Conservation (phyloP, 2,329 filamentous ascomycete genomes). For the Annulohypoxylon truncatum region DNA sequence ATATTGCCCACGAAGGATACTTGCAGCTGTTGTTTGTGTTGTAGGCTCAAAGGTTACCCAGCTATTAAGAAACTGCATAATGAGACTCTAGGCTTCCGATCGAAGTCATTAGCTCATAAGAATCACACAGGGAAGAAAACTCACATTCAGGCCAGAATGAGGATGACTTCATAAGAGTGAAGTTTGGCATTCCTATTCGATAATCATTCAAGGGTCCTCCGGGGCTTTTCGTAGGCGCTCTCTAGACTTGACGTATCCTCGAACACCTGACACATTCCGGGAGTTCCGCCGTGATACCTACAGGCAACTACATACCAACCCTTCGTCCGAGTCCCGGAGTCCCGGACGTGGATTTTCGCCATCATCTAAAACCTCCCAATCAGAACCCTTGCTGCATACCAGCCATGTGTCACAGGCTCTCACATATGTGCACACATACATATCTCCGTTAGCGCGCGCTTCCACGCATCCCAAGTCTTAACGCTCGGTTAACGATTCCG, state of each 20-base stretch:
- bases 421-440: neutral
- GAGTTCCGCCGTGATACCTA: neutral
- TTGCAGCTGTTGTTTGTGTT: no score
- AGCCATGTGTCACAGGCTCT: neutral
- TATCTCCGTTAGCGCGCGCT: neutral
- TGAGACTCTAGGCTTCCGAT: neutral
- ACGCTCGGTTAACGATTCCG: neutral
- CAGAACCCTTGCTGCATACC: neutral
- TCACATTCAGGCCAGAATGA: neutral
- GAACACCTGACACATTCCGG: neutral
- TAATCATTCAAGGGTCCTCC: neutral
- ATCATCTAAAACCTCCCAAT: no score
- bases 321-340: neutral
- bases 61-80: neutral
- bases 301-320: neutral
- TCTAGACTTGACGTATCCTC: neutral
- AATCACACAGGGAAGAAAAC: neutral
- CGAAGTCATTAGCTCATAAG: neutral
- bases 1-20: no score
- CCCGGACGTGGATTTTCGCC: neutral
- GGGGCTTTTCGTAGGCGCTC: neutral
- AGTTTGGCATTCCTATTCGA: neutral
- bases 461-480: neutral
- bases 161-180: neutral
- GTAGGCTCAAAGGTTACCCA: neutral